These are phyloP conservation scores for Erodium trifolium DNA, from an alignment of 441 rosid genomes.

Conservation along the genomic window DNA sequence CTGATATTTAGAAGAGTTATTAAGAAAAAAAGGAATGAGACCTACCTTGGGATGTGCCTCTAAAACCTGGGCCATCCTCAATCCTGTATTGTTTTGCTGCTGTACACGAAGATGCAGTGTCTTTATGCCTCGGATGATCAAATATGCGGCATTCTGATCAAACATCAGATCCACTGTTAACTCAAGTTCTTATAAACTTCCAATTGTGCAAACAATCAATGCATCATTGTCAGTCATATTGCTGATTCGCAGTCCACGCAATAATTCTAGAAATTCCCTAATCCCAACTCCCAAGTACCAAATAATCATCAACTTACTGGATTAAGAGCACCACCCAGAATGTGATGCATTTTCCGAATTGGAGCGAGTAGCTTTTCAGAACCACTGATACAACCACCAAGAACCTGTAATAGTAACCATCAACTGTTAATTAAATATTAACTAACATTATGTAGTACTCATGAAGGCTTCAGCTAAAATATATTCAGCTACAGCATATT, in stretches of 20 bases:
- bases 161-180: not conserved
- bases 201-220: not conserved
- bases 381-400: slow-evolving; percentile 59
- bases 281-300: not conserved
- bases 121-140: slow-evolving; percentile 96
- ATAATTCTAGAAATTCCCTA: not conserved
- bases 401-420: slow-evolving; percentile 2
- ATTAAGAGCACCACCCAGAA: slow-evolving; percentile 10
- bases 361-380: slow-evolving; percentile 4
- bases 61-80: slow-evolving; percentile 94
- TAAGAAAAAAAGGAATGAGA: not conserved
- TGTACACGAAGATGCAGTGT: slow-evolving; percentile 96
- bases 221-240: slow-evolving; percentile 15
- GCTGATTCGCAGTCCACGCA: not conserved
- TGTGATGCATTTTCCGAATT: slow-evolving; percentile 9
- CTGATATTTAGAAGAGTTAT: not conserved
- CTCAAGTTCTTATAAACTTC: not conserved
- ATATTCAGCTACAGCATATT: slow-evolving; percentile 16
- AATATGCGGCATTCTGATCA: slow-evolving; percentile 76
- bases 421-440: slow-evolving; percentile 18
- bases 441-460: not conserved
- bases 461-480: not conserved
- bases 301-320: slow-evolving; percentile 5
- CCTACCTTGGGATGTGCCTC: slow-evolving; percentile 45
- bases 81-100: slow-evolving; percentile 86